Base-by-base conservation (phyloP, 169 alveolate genomes). In the Babesia sp. region DNA sequence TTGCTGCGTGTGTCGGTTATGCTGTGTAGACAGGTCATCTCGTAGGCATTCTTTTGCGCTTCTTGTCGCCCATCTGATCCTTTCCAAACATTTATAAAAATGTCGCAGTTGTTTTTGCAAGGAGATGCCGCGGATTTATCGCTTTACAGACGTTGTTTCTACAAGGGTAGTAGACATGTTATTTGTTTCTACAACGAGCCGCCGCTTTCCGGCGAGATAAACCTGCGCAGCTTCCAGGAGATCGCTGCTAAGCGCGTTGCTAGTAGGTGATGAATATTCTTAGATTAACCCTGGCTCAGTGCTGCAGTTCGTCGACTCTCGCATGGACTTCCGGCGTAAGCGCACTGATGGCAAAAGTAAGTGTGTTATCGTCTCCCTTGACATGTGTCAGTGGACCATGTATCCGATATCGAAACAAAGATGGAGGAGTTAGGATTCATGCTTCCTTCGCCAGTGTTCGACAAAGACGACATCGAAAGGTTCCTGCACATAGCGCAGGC, bases 231-330 rank as follows among this genome's bases (percentile, higher is more conserved):
- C 71, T 72, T 89, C 68, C 93, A 89, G 70, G 93, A 89, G 67
- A 79, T 84, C 31, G 89, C 91, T 4, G 93, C 93, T 34, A 89
- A 89, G 73, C 79, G 93, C 26, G 67, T 89, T 44, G 93, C 93
- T 41, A 45, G 87, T 79, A 45, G 31, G 73, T 59, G 34, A 22
- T 46, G 22, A 9, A 18, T 24, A 22, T 29, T 12, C 9, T 2
- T 4, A 3, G n/a, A 24, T 33, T 16, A 26, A 46, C 1, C 11
- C 2, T 12, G 9, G 14, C 42, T 26, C 81, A 81, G 89, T 81
- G 28, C 64, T 81, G 42, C 89, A 81, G 22, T 81, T 44, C 58
- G 72, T 81, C 29, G 89, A 81, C 60, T 45, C 77, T 14, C 58
- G 81, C 39, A 34, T 51, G 24, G 83, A 71, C 45, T 16, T 70